Evolutionary conservation across 768 basidiomycete species (phyloP).

Genomic region (Trametes villosa): DNA sequence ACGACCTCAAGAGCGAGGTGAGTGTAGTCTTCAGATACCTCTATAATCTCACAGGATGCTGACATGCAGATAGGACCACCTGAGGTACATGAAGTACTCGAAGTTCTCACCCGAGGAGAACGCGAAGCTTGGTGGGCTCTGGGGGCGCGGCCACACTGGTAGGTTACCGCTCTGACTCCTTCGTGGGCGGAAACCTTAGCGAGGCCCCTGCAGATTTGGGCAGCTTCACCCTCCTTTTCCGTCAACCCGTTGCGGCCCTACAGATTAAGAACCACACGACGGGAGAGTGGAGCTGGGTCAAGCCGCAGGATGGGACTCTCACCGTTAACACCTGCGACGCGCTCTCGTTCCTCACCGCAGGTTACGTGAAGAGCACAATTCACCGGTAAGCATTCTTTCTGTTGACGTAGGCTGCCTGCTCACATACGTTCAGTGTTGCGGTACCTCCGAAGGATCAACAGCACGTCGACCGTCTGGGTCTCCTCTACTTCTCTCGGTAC

Average conservation of each 20-base stretch:
- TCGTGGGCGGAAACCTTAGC: neutral
- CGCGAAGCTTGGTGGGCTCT: constrained; percentile 37
- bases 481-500: constrained; percentile 53
- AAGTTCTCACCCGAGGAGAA: constrained; percentile 48
- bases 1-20: constrained; percentile 49
- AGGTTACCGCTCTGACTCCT: neutral
- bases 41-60: neutral
- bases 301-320: constrained; percentile 50
- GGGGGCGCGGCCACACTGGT: constrained; percentile 48
- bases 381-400: constrained; percentile 37
- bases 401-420: neutral
- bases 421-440: constrained; percentile 33
- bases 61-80: constrained; percentile 38
- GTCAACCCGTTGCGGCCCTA: constrained; percentile 57
- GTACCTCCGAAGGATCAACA: constrained; percentile 56
- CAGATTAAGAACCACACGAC: constrained; percentile 52
- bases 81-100: constrained; percentile 60
- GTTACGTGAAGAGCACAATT: constrained; percentile 50
- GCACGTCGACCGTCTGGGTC: constrained; percentile 54
- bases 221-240: constrained; percentile 55
- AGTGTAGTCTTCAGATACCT: neutral
- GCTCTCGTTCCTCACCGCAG: constrained; percentile 51
- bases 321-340: constrained; percentile 58
- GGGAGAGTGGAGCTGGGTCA: constrained; percentile 59
- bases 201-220: constrained; percentile 42